Conservation (phyloP, 768 basidiomycete species). For the Cystoderma amianthinum region DNA sequence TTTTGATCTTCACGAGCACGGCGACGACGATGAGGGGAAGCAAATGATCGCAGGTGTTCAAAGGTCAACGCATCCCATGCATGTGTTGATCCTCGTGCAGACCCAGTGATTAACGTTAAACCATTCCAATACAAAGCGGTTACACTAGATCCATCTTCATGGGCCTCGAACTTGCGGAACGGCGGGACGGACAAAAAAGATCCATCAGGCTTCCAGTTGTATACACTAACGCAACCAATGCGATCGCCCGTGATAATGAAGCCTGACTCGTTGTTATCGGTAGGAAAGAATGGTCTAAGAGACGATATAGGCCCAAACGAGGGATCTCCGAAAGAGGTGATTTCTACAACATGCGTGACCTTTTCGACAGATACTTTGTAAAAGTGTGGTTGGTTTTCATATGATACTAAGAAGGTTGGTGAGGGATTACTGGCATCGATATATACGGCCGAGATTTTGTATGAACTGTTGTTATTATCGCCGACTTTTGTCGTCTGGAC, state of each 20-base stretch:
- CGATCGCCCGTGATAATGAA: conserved; percentile 61
- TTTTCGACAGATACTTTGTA: conserved; percentile 40
- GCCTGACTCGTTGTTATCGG: conserved; percentile 21
- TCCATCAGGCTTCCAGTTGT: conserved; percentile 33
- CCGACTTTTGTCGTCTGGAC: conserved; percentile 7
- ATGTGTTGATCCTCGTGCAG: conserved; percentile 47
- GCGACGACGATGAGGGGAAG: conserved; percentile 28
- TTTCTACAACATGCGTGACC: conserved; percentile 18
- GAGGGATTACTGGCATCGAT: conserved; percentile 17
- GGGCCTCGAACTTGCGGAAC: conserved; percentile 50
- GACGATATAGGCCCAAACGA: conserved; percentile 44
- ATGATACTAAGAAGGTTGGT: conserved; percentile 42
- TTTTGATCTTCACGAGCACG: conserved; percentile 4
- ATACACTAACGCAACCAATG: conserved; percentile 58
- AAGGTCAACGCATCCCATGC: conserved; percentile 67
- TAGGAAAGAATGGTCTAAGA: conserved; percentile 42
- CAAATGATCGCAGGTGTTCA: conserved; percentile 46
- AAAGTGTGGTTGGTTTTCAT: conserved; percentile 41
- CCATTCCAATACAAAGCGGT: conserved; percentile 60
- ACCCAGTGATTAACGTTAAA: conserved; percentile 58
- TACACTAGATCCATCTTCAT: conserved; percentile 51
- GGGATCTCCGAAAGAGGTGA: conserved; percentile 42
- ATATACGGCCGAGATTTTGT: conserved; percentile 12
- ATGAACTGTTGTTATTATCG: conserved; percentile 8
- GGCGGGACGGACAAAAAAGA: conserved; percentile 20